Evolutionary conservation across 805 yeast genomes (phyloP).

Genomic region (Brettanomyces nanus): DNA sequence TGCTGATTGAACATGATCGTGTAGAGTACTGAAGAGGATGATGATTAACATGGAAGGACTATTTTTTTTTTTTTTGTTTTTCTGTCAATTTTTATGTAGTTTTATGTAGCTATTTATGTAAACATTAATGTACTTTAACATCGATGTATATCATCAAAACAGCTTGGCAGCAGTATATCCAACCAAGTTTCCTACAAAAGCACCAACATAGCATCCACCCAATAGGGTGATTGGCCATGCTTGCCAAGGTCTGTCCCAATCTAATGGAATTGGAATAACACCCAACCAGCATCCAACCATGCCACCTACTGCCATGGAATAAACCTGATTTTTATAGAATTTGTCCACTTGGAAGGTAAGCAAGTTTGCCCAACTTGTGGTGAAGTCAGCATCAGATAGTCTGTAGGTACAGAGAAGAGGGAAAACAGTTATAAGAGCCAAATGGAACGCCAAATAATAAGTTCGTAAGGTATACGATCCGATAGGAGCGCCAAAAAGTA

Average conservation of each 20-base stretch:
- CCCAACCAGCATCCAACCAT: slow-evolving; percentile 84
- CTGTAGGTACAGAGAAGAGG: slow-evolving; percentile 33
- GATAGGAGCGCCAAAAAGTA: slow-evolving; percentile 18
- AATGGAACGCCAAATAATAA: slow-evolving; percentile 12
- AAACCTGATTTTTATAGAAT: slow-evolving; percentile 26
- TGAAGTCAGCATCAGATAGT: slow-evolving; percentile 27
- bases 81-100: neutral
- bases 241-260: slow-evolving; percentile 98
- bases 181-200: slow-evolving; percentile 41
- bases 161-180: slow-evolving; percentile 10
- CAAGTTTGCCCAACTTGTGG: slow-evolving; percentile 19
- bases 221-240: slow-evolving; percentile 87
- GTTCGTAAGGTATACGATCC: slow-evolving; percentile 10
- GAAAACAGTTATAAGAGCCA: slow-evolving; percentile 11
- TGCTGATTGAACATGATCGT: too few relatives aligned
- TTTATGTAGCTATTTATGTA: too few relatives aligned
- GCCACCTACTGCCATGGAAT: slow-evolving; percentile 33
- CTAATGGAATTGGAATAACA: slow-evolving; percentile 87
- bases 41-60: too few relatives aligned
- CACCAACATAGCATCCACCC: slow-evolving; percentile 72
- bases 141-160: neutral
- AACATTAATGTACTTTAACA: neutral
- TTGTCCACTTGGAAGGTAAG: slow-evolving; percentile 23
- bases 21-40: too few relatives aligned
- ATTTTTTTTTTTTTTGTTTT: neutral